Percentiles rank a stretch among this genome's conserved stretches.
phyloP scores from a whole-genome alignment of 2,329 filamentous ascomycete species.

The Botrytis sinoallii region DNA sequence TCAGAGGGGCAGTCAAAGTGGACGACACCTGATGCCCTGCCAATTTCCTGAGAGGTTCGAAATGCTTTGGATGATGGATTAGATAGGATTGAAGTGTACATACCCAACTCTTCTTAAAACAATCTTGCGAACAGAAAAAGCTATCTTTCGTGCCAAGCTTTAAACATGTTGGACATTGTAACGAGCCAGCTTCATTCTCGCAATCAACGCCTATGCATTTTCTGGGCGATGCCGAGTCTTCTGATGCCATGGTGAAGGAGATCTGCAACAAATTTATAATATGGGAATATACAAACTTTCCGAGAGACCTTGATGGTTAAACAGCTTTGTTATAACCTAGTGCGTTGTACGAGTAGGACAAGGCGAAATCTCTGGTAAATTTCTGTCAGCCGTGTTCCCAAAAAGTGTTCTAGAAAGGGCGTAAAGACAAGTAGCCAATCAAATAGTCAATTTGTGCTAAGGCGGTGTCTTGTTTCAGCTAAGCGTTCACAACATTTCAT shows the following conservation, averaged over 20 bases:
- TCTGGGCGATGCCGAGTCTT: slow-evolving; percentile 53
- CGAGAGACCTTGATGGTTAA: background rate
- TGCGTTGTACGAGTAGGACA: background rate
- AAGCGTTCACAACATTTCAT: background rate
- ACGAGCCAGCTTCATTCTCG: slow-evolving; percentile 75
- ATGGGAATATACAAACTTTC: background rate
- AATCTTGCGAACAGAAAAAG: slow-evolving; percentile 97
- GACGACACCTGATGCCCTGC: background rate
- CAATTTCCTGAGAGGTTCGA: background rate
- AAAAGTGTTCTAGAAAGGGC: slow-evolving; percentile 9
- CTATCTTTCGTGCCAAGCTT: slow-evolving; percentile 84
- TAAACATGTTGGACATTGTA: slow-evolving; percentile 94
- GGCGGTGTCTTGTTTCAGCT: background rate
- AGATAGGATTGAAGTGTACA: slow-evolving; percentile 31
- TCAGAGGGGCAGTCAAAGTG: background rate
- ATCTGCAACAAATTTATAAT: background rate
- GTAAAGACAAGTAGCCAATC: background rate
- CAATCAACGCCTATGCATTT: slow-evolving; percentile 83
- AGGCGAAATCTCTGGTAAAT: background rate
- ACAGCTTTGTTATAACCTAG: background rate
- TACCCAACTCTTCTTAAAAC: slow-evolving; percentile 99
- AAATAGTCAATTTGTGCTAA: background rate
- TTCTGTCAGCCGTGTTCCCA: background rate
- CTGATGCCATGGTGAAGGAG: slow-evolving; percentile 32
- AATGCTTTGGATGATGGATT: background rate